phyloP scores from a whole-genome alignment of 2,329 filamentous ascomycete species.

The Diaporthe longicolla region DNA sequence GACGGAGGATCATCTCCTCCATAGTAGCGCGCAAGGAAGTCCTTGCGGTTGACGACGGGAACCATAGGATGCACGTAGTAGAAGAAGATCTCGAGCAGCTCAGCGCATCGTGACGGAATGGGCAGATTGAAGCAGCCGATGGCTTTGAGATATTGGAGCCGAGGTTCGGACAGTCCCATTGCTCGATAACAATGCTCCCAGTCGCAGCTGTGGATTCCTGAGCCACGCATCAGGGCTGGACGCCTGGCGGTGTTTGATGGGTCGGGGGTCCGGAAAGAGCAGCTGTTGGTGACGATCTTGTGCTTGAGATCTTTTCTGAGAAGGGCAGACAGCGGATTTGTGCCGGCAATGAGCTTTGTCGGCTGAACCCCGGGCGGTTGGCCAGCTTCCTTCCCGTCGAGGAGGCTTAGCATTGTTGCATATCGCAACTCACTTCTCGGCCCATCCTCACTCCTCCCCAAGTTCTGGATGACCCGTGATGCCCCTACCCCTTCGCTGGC shows the following conservation, averaged over 20 bases:
- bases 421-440: constrained; percentile 14
- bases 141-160: background rate
- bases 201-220: constrained; percentile 8
- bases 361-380: background rate
- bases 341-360: constrained; percentile 7
- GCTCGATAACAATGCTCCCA: background rate
- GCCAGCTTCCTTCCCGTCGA: background rate
- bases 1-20: constrained; percentile 7
- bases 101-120: background rate
- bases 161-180: background rate
- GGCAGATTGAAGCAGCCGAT: background rate
- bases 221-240: background rate
- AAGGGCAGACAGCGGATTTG: constrained; percentile 6
- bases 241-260: background rate
- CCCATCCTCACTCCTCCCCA: background rate
- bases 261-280: constrained; percentile 8
- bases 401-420: constrained; percentile 7
- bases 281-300: constrained; percentile 18
- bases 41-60: background rate
- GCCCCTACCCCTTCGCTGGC: background rate
- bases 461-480: background rate
- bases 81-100: constrained; percentile 4
- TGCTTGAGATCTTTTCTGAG: background rate
- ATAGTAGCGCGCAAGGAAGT: constrained; percentile 8
- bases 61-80: constrained; percentile 5